Evolutionary conservation across 2,329 filamentous ascomycete species (phyloP).

Genomic region (Diaporthe caulivora): DNA sequence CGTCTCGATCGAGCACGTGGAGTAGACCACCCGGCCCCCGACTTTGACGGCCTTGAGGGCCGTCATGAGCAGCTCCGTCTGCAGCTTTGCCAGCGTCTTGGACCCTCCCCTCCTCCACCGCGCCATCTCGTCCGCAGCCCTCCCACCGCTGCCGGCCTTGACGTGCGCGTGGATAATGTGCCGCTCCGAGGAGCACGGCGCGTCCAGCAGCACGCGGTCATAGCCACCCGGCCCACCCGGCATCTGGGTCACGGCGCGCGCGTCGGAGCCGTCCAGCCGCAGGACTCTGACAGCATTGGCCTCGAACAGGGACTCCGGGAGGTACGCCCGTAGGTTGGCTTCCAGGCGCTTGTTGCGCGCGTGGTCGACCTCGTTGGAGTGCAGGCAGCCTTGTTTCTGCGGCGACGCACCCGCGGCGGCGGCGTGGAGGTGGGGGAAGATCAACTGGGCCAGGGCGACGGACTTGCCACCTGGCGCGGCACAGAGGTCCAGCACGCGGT

Average conservation of each 20-base stretch:
- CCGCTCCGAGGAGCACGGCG: slow-evolving; percentile 55
- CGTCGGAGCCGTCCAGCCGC: slow-evolving; percentile 45
- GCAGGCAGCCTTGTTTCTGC: slow-evolving; percentile 46
- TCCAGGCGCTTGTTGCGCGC: slow-evolving; percentile 49
- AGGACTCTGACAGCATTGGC: slow-evolving; percentile 43
- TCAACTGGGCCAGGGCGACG: slow-evolving; percentile 48
- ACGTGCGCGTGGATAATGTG: slow-evolving; percentile 53
- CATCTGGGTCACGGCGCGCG: slow-evolving; percentile 44
- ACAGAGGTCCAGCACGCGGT: slow-evolving; percentile 55
- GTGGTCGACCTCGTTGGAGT: slow-evolving; percentile 52
- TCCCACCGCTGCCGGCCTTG: slow-evolving; percentile 47
- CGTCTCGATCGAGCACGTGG: slow-evolving; percentile 54
- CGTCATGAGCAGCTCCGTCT: slow-evolving; percentile 51
- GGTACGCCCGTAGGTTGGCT: slow-evolving; percentile 45
- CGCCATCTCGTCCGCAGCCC: slow-evolving; percentile 51
- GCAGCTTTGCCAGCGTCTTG: slow-evolving; percentile 50
- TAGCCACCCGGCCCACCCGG: slow-evolving; percentile 49
- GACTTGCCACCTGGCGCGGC: slow-evolving; percentile 54
- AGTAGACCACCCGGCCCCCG: slow-evolving; percentile 54
- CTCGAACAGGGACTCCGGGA: slow-evolving; percentile 43
- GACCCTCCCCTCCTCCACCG: slow-evolving; percentile 52
- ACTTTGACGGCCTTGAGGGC: slow-evolving; percentile 50
- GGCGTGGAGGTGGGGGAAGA: slow-evolving; percentile 43
- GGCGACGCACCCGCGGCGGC: slow-evolving; percentile 42
- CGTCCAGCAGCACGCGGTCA: slow-evolving; percentile 55